Percentiles rank a stretch among this genome's conserved stretches.
Evolutionary conservation across 495 filamentous ascomycete species (phyloP).

Genomic region (Aspergillus cavernicola): DNA sequence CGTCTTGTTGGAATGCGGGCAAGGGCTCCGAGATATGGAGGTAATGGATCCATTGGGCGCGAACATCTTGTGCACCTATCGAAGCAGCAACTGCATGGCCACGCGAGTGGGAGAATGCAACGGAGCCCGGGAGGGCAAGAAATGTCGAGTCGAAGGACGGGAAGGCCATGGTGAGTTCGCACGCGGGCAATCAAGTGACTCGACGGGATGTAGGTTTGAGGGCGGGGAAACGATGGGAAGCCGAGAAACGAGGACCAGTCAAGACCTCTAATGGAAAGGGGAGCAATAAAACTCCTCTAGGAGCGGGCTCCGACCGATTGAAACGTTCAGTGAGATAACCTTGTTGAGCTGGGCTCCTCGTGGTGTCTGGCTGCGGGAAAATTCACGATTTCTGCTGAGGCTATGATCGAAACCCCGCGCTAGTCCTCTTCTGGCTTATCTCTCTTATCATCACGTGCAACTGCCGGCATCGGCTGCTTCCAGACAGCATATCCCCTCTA

Average conservation of each 20-base stretch:
- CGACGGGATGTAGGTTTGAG: conserved; percentile 4
- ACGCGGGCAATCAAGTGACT: conserved; percentile 11
- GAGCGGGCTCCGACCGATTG: conserved; percentile 17
- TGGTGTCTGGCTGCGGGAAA: conserved; percentile 12
- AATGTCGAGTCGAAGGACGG: conserved; percentile 30
- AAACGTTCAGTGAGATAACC: conserved; percentile 12
- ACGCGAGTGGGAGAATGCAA: conserved; percentile 53
- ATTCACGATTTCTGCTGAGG: conserved; percentile 17
- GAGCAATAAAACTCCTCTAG: conserved; percentile 19
- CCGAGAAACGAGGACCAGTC: conserved; percentile 2
- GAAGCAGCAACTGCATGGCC: conserved; percentile 46
- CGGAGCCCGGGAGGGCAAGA: conserved; percentile 49
- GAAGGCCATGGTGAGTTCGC: conserved; percentile 32
- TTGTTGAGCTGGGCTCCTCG: conserved; percentile 15
- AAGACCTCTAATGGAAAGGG: conserved; percentile 11
- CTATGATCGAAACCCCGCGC: conserved; percentile 25
- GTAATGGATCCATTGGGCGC: conserved; percentile 64
- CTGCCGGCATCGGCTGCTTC: neutral
- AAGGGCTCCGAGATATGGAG: conserved; percentile 45
- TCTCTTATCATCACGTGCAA: conserved; percentile 32
- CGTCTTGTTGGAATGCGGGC: conserved; percentile 38
- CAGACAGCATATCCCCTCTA: no score
- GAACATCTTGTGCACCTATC: conserved; percentile 52
- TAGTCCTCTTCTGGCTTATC: conserved; percentile 31
- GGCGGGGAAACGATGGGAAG: neutral